phyloP scores from a whole-genome alignment of 352 stramenopile species.

The Sclerospora graminicola region DNA sequence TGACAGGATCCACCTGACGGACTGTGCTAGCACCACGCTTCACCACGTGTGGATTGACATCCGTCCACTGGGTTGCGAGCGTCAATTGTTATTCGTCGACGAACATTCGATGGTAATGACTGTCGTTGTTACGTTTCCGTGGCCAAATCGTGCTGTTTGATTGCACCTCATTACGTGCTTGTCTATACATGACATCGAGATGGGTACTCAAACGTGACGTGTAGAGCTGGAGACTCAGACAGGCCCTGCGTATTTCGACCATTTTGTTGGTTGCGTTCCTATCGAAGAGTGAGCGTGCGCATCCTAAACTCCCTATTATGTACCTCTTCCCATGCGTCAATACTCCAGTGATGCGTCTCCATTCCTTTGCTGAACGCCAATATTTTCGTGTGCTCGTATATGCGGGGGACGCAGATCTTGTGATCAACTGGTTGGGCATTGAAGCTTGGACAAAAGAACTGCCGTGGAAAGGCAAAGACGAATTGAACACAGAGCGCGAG shows the following conservation, averaged over 20 bases:
- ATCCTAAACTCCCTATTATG: not conserved
- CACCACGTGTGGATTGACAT: constrained; percentile 11
- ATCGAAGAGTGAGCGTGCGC: not conserved
- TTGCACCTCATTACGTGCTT: constrained; percentile 23
- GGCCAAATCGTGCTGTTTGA: constrained; percentile 6
- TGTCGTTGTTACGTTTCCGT: constrained; percentile 5
- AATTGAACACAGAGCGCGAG: constrained; percentile 9
- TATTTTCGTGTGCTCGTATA: constrained; percentile 18
- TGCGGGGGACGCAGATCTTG: constrained; percentile 22
- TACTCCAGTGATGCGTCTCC: too few relatives aligned
- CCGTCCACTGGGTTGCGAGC: not conserved
- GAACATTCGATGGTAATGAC: not conserved
- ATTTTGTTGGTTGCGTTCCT: not conserved
- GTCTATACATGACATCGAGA: constrained; percentile 1
- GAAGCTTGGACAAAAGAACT: constrained; percentile 21
- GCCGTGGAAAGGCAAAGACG: constrained; percentile 17
- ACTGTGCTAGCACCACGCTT: constrained; percentile 6
- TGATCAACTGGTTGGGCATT: constrained; percentile 28
- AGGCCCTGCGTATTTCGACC: not conserved
- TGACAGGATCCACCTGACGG: too few relatives aligned
- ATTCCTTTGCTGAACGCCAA: constrained; percentile 12
- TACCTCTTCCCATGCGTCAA: too few relatives aligned
- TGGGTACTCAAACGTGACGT: constrained; percentile 1
- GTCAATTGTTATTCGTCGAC: not conserved
- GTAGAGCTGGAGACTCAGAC: not conserved